These are phyloP conservation scores for Trametes coccinea DNA, from an alignment of 768 basidiomycete species.

Conservation along the genomic window DNA sequence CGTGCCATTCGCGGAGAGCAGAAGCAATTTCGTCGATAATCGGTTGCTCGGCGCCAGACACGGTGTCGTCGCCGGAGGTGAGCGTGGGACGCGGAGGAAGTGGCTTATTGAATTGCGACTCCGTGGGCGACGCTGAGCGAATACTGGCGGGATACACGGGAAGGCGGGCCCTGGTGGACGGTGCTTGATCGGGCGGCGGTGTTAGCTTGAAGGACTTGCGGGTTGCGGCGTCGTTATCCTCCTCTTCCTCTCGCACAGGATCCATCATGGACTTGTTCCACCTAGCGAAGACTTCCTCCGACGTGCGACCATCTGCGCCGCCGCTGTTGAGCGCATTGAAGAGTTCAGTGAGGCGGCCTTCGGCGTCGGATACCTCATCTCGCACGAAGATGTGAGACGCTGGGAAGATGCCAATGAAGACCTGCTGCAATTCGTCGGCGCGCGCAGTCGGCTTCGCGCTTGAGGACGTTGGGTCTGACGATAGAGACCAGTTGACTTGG, in stretches of 20 bases:
- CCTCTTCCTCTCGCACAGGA: conserved; percentile 63
- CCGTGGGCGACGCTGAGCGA: conserved; percentile 62
- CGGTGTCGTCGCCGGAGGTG: conserved; percentile 92
- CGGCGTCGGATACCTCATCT: conserved; percentile 84
- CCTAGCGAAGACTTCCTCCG: conserved; percentile 31
- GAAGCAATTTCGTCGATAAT: conserved; percentile 98
- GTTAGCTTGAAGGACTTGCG: conserved; percentile 71
- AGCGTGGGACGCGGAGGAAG: conserved; percentile 91
- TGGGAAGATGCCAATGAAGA: conserved; percentile 94
- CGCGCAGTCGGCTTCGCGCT: conserved; percentile 51
- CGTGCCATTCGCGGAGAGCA: conserved; percentile 94
- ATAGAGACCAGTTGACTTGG: conserved; percentile 61
- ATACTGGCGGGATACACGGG: conserved; percentile 75
- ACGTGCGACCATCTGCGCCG: conserved; percentile 47
- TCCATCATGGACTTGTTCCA: conserved; percentile 42
- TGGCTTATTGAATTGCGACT: conserved; percentile 67
- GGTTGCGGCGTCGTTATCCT: conserved; percentile 48
- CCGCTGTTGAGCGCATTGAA: conserved; percentile 54
- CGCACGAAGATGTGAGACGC: conserved; percentile 85
- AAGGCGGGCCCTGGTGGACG: conserved; percentile 67
- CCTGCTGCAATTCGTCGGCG: conserved; percentile 78
- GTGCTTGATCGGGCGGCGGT: conserved; percentile 74
- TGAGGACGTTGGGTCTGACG: conserved; percentile 55
- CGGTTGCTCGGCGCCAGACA: conserved; percentile 78
- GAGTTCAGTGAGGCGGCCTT: conserved; percentile 79